phyloP scores from a whole-genome alignment of 169 alveolate genomes.

The Perkinsus chesapeaki region DNA sequence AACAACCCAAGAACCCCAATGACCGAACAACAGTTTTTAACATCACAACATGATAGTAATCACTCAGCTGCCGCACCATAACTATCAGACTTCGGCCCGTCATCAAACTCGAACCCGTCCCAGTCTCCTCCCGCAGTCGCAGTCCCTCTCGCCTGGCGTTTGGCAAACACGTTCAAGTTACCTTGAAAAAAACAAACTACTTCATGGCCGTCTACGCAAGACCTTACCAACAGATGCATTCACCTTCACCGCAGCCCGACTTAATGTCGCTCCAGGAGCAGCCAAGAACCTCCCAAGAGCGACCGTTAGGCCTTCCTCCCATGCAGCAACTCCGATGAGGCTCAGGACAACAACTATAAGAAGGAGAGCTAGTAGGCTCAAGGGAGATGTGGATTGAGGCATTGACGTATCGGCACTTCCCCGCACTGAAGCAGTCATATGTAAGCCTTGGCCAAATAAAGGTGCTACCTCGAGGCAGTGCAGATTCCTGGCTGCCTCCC shows the following conservation, averaged over 20 bases:
- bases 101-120: slow-evolving; percentile 2
- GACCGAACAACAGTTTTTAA: not conserved
- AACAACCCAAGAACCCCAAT: no score
- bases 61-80: not conserved
- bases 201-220: not conserved
- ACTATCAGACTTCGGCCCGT: not conserved
- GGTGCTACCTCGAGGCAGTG: not conserved
- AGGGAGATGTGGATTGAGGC: not conserved
- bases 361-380: not conserved
- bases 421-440: not conserved
- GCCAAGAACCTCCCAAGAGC: not conserved
- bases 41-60: not conserved
- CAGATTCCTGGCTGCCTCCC: not conserved
- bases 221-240: not conserved
- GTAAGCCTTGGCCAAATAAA: not conserved
- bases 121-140: not conserved
- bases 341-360: not conserved
- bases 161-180: not conserved
- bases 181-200: not conserved
- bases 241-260: not conserved
- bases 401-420: not conserved
- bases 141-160: not conserved
- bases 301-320: not conserved
- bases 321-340: not conserved
- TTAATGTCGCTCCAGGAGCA: not conserved